Evolutionary conservation across 257 asterid genomes (phyloP).

Genomic region (Solanum bukasovii): DNA sequence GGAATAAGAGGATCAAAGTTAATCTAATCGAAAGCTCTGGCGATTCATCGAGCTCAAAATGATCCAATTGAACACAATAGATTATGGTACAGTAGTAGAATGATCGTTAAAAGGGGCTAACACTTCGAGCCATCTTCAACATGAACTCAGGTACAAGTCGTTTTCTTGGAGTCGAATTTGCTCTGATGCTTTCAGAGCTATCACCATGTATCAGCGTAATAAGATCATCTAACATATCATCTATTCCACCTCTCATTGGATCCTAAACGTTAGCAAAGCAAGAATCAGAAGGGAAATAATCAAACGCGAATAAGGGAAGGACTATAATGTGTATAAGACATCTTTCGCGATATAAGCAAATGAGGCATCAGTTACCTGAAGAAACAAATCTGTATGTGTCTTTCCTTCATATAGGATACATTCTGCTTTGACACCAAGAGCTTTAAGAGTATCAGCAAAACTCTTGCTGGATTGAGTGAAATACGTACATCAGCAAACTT

Average conservation of each 20-base stretch:
- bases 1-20: background rate
- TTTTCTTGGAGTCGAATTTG: slow-evolving; percentile 52
- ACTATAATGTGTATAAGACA: background rate
- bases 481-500: background rate
- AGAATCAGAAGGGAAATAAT: background rate
- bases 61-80: background rate
- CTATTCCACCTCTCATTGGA: slow-evolving; percentile 96
- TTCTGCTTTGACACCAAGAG: slow-evolving; percentile 71
- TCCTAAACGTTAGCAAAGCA: slow-evolving; percentile 37
- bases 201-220: slow-evolving; percentile 56
- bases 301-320: background rate
- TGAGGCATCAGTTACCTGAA: slow-evolving; percentile 47
- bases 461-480: slow-evolving; percentile 34
- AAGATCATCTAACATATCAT: slow-evolving; percentile 67
- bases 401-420: slow-evolving; percentile 80
- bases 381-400: slow-evolving; percentile 87
- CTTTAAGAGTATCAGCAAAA: slow-evolving; percentile 67
- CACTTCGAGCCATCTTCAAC: slow-evolving; percentile 53
- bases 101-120: slow-evolving; percentile 57
- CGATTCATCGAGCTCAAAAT: background rate
- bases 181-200: slow-evolving; percentile 55
- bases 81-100: background rate
- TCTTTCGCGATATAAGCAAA: background rate
- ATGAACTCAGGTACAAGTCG: slow-evolving; percentile 91
- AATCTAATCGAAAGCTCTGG: background rate